Percentiles rank a stretch among this genome's conserved stretches.
Conservation (phyloP, 805 yeast genomes). For the Jamesozyma gamospora region DNA sequence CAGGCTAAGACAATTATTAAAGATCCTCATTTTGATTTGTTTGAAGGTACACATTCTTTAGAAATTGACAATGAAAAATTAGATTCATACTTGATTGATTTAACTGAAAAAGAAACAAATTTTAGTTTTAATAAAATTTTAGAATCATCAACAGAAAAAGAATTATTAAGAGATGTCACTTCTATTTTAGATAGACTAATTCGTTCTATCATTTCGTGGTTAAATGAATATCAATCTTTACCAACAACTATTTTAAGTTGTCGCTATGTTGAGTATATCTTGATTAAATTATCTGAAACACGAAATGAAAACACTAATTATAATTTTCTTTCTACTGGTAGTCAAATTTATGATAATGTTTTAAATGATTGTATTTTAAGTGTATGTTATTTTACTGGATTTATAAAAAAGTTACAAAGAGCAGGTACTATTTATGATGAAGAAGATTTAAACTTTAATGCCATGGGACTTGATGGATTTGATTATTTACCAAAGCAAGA, state of each 20-base stretch:
- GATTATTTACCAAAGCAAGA: constrained; percentile 16
- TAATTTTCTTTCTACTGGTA: constrained; percentile 14
- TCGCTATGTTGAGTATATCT: constrained; percentile 54
- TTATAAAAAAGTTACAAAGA: constrained; percentile 36
- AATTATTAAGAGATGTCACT: constrained; percentile 34
- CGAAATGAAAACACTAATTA: constrained; percentile 2
- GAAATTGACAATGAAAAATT: constrained; percentile 63
- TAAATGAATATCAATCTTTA: constrained; percentile 54
- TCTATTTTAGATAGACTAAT: constrained; percentile 47
- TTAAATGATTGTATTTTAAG: constrained; percentile 44
- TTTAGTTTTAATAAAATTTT: constrained; percentile 33
- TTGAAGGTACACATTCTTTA: constrained; percentile 81
- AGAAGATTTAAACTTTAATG: constrained; percentile 61
- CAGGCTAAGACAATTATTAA: constrained; percentile 49
- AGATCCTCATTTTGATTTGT: constrained; percentile 49
- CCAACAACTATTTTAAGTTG: constrained; percentile 74
- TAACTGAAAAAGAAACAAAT: constrained; percentile 34
- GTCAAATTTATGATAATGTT: constrained; percentile 38
- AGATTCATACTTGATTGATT: constrained; percentile 64
- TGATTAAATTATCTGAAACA: constrained; percentile 32
- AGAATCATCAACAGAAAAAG: constrained; percentile 18
- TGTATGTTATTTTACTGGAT: constrained; percentile 43
- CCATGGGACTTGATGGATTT: constrained; percentile 43
- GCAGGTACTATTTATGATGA: constrained; percentile 61
- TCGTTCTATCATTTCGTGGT: constrained; percentile 58